phyloP scores from a whole-genome alignment of 2,329 filamentous ascomycete genomes.

The Hortaea werneckii region DNA sequence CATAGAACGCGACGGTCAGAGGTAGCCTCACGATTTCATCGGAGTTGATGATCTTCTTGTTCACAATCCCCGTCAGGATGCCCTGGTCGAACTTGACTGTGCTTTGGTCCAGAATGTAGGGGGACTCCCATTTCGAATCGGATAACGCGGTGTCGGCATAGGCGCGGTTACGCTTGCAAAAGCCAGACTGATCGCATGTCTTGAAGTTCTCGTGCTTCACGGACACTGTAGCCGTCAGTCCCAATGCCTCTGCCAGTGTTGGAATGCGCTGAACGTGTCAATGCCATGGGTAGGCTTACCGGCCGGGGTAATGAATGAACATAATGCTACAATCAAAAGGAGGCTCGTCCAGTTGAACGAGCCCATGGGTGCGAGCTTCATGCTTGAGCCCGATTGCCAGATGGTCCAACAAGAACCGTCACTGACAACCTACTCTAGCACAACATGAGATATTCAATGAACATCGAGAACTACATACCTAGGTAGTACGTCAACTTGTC shows the following conservation, averaged over 20 bases:
- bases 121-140: conserved; percentile 62
- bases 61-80: conserved; percentile 65
- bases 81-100: conserved; percentile 70
- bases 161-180: conserved; percentile 89
- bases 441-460: no score
- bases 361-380: no score
- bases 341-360: conserved; percentile 52
- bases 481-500: neutral
- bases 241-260: no score
- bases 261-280: no score
- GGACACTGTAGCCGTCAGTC: conserved; percentile 42
- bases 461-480: no score
- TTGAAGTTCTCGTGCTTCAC: conserved; percentile 98
- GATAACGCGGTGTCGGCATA: conserved; percentile 69
- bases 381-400: no score
- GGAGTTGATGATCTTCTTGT: conserved; percentile 62
- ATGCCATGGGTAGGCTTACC: conserved; percentile 38
- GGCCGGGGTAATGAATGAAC: conserved; percentile 53
- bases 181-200: conserved; percentile 88
- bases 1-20: conserved; percentile 75
- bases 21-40: conserved; percentile 68
- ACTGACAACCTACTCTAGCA: no score
- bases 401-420: no score
- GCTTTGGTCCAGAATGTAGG: conserved; percentile 65
- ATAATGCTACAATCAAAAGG: conserved; percentile 48